Evolutionary conservation across 257 asterid genomes (phyloP), one percentile per base, ranked within the genome.

Genomic region (Ocimum tenuiflorum): DNA sequence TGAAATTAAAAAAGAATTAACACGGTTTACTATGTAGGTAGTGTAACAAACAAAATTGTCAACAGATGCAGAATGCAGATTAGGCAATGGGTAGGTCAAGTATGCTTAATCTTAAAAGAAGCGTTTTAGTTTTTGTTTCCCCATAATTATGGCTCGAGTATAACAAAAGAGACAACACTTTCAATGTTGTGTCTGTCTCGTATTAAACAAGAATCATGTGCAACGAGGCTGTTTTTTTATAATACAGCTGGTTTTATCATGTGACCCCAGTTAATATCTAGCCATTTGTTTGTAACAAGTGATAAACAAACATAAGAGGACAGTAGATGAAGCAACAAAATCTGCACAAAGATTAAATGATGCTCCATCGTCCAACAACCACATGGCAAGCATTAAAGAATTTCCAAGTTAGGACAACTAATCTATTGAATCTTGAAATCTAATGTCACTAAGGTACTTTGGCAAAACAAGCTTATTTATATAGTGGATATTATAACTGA

Each of bases 311-410:
- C 63, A 33, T 27, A 48, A 48, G 45, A 60, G 23, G 67, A 42
- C 56, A 39, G 57, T 15, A 36, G 55, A 46, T 38, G 68, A 43
- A 76, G 56, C 62, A 68, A 35, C 42, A 50, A 13, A 68, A 52
- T 69, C 56, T 61, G 56, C 14, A 46, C 31, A 59, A 64, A 42
- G 72, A 70, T 64, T 48, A 45, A 48, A 72, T 35, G 42, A 20
- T 19, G 45, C 49, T 48, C 61, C 50, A 31, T 55, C 39, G 38
- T 59, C 70, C 67, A 43, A 60, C 54, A 27, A 63, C 61, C 80
- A 76, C 81, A 71, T 77, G 80, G 29, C 49, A n/a, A 63, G 75
- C 66, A 60, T 38, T 68, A 36, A 63, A 46, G 50, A 31, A 27
- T 54, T 15, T 36, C 11, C 43, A 53, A 53, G 6, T 14, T 54